These are phyloP conservation scores for Hypoxylon lenormandii DNA, from an alignment of 495 filamentous ascomycete genomes.

Conservation along the genomic window DNA sequence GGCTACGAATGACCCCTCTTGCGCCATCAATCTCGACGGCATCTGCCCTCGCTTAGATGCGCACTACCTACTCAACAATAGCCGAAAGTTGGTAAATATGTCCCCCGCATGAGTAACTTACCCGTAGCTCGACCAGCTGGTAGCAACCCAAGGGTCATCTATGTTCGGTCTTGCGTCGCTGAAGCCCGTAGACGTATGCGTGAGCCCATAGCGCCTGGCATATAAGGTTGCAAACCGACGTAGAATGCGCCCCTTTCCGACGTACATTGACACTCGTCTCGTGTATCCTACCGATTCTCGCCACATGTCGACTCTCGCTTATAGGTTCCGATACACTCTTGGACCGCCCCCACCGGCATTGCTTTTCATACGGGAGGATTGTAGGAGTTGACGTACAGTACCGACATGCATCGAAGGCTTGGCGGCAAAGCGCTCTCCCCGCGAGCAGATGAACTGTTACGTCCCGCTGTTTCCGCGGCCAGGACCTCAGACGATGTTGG, in stretches of 20 bases:
- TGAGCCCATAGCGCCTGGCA: slow-evolving; percentile 5
- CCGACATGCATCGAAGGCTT: slow-evolving; percentile 38
- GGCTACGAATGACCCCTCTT: slow-evolving; percentile 39
- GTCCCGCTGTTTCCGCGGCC: slow-evolving; percentile 31
- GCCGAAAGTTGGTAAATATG: slow-evolving; percentile 45
- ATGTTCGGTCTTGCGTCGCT: slow-evolving; percentile 24
- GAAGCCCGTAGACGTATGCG: slow-evolving; percentile 18
- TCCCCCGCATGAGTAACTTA: slow-evolving; percentile 42
- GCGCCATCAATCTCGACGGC: slow-evolving; percentile 24
- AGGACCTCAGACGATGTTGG: slow-evolving; percentile 6
- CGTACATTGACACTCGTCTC: slow-evolving; percentile 8
- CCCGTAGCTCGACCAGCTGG: slow-evolving; percentile 39
- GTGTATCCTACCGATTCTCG: slow-evolving; percentile 3
- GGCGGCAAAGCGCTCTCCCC: slow-evolving; percentile 17
- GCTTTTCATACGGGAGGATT: slow-evolving; percentile 16
- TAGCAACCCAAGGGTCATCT: slow-evolving; percentile 41
- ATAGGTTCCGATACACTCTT: slow-evolving; percentile 1
- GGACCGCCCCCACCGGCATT: slow-evolving; percentile 8
- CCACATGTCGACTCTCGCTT: slow-evolving; percentile 27
- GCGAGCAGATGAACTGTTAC: slow-evolving; percentile 23
- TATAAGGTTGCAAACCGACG: slow-evolving; percentile 9
- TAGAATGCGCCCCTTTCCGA: slow-evolving; percentile 15
- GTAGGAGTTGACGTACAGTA: slow-evolving; percentile 26
- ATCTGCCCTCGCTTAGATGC: slow-evolving; percentile 36
- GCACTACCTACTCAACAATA: slow-evolving; percentile 37